Percentiles rank a stretch among this genome's conserved stretches.
Conservation (phyloP, 2,329 filamentous ascomycete genomes). For the Aspergillus cejpii region DNA sequence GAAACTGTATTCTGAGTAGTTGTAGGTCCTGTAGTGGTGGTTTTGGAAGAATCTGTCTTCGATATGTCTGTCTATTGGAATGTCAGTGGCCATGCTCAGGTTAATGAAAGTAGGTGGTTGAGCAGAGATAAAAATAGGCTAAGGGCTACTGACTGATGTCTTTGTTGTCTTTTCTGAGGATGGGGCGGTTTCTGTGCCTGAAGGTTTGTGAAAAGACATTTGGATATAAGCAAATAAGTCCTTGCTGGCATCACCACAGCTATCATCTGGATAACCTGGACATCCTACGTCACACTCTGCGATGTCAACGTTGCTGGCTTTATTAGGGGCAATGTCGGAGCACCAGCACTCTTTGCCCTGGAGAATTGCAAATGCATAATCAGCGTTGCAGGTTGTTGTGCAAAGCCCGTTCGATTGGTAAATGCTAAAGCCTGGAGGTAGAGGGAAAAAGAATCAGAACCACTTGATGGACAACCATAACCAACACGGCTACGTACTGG, state of each 20-base stretch:
- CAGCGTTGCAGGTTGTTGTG: constrained; percentile 30
- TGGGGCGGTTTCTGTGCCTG: constrained; percentile 27
- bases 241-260: constrained; percentile 38
- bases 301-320: constrained; percentile 25
- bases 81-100: background rate
- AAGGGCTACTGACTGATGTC: constrained; percentile 22
- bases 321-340: constrained; percentile 41
- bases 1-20: constrained; percentile 8
- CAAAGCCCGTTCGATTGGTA: constrained; percentile 46
- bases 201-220: constrained; percentile 28
- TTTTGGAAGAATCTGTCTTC: constrained; percentile 14
- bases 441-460: constrained; percentile 4
- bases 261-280: constrained; percentile 44
- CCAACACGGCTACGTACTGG: constrained; percentile 27
- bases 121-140: background rate
- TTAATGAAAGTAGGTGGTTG: background rate
- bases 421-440: constrained; percentile 29
- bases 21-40: constrained; percentile 11
- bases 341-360: constrained; percentile 47
- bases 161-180: constrained; percentile 18
- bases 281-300: constrained; percentile 38
- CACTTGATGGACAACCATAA: background rate
- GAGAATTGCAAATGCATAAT: constrained; percentile 43
- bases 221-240: constrained; percentile 42
- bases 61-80: background rate